Evolutionary conservation across 2,329 filamentous ascomycete species (phyloP).

Genomic region (Ascochyta koolunga): DNA sequence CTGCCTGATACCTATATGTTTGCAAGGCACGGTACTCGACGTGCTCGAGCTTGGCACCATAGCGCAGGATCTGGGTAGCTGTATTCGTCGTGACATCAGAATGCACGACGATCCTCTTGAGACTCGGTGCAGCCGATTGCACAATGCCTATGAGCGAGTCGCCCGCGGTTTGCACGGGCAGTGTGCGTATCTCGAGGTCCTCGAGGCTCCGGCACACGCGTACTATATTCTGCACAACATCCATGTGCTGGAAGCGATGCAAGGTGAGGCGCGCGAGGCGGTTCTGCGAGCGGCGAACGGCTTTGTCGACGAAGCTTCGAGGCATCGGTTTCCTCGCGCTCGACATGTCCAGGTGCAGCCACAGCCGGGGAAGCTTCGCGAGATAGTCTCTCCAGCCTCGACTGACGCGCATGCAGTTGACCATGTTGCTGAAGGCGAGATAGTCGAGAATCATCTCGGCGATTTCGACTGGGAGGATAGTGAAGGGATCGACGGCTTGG

Average conservation of each 20-base stretch:
- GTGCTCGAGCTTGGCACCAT: conserved; percentile 31
- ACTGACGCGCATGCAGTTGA: conserved; percentile 61
- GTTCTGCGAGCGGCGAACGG: conserved; percentile 49
- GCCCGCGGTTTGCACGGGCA: conserved; percentile 27
- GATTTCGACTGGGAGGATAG: conserved; percentile 60
- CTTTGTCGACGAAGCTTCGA: conserved; percentile 50
- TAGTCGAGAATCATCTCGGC: conserved; percentile 58
- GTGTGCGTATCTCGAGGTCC: conserved; percentile 39
- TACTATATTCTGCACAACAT: conserved; percentile 50
- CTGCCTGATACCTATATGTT: background rate
- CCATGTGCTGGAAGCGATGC: conserved; percentile 48
- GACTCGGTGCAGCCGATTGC: conserved; percentile 23
- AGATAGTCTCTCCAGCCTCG: conserved; percentile 62
- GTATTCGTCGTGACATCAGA: conserved; percentile 34
- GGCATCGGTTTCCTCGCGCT: conserved; percentile 51
- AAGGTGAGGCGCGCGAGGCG: conserved; percentile 43
- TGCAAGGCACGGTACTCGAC: conserved; percentile 23
- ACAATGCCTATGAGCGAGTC: conserved; percentile 41
- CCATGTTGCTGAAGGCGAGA: conserved; percentile 58
- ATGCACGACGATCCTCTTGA: conserved; percentile 37
- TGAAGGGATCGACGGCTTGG: conserved; percentile 59
- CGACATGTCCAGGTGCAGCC: conserved; percentile 61
- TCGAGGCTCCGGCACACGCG: conserved; percentile 45
- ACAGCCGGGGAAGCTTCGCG: conserved; percentile 53
- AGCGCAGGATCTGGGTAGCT: conserved; percentile 36